Evolutionary conservation across 2,329 filamentous ascomycete species (phyloP), one percentile per base, ranked within the genome.

Genomic region (Pseudocercospora cruenta): DNA sequence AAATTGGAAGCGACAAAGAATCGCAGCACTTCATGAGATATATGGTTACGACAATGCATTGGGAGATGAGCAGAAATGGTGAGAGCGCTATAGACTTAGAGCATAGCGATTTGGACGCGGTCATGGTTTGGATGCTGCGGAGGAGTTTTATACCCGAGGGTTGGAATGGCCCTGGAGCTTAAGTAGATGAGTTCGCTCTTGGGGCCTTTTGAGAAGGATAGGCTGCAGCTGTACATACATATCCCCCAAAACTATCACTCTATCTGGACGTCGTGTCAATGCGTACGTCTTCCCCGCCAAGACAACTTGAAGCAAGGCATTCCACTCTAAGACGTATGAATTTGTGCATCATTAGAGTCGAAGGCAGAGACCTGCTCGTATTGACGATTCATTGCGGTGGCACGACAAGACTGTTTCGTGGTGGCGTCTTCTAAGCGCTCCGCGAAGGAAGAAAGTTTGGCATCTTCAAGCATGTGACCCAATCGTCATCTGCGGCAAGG

Each of bases 401-500:
- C 12, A 33, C 14, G 36, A 39, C 14, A 39, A 39, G 36, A 39
- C 14, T 43, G 39, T 16, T 43, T 43, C 39, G 8, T 39, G 19
- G 51, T 55, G 51, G 51, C 26, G 51, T 31, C 24, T 26, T 51
- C 19, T 19, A 55, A 31, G 51, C 51, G 51, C 51, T 55, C n/a
- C 16, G n/a, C 51, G 24, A 31, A 55, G 51, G 51, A 33, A 55
- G 51, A 55, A 55, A 55, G 51, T 55, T 55, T 26, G 26, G 16
- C 51, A 28, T 55, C 51, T 55, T 55, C 47, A 16, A 14, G 19
- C 51, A 31, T 55, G 51, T 55, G 51, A 55, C 21, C 51, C 51
- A 55, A 33, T 55, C 51, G 51, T 55, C 51, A 55, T 33, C 26
- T 31, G 51, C 51, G 51, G 51, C 51, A 55, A 55, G 51, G 51